These are phyloP conservation scores for Casuarina glauca DNA, from an alignment of 306 rosid species.

Conservation along the genomic window DNA sequence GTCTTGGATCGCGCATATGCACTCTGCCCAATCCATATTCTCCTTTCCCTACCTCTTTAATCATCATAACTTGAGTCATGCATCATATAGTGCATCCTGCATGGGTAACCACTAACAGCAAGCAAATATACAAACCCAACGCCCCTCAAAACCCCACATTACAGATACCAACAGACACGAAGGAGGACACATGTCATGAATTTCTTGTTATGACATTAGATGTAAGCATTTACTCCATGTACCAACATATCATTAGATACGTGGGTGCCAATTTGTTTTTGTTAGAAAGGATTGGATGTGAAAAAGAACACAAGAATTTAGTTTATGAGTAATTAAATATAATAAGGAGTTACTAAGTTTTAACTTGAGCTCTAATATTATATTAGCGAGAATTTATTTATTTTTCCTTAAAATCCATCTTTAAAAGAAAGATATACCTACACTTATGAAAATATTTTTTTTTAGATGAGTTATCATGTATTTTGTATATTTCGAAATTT, in stretches of 20 bases:
- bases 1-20: constrained; percentile 2
- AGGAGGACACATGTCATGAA: not conserved
- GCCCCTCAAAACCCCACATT: not conserved
- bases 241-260: not conserved
- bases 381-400: no score
- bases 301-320: no score
- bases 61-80: not conserved
- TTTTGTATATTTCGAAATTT: no score
- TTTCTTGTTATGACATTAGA: not conserved
- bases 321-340: no score
- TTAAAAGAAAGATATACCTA: no score
- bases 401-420: no score
- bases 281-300: no score
- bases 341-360: no score
- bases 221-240: not conserved
- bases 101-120: not conserved
- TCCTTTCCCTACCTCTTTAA: not conserved
- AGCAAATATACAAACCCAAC: not conserved
- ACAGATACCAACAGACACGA: not conserved
- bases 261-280: not conserved
- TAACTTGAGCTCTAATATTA: no score
- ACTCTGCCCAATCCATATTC: not conserved
- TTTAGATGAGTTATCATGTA: no score
- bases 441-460: no score
- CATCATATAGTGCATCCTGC: not conserved